These are phyloP conservation scores for Citrullus mucosospermus DNA, from an alignment of 306 rosid species.

Conservation along the genomic window DNA sequence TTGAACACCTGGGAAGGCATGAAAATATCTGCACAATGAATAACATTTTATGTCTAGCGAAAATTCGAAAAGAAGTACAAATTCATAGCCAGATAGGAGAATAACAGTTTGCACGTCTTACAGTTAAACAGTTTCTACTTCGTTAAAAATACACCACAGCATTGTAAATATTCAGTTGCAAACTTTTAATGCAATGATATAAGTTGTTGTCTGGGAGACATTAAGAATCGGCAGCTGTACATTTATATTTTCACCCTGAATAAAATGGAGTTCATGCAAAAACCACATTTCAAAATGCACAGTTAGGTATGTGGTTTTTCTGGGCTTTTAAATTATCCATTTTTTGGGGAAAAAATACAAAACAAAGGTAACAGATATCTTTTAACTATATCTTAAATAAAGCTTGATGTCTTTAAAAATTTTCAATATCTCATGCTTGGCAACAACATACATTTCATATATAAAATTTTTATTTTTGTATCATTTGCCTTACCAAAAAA, in stretches of 20 bases:
- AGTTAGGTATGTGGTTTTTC: not conserved
- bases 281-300: not conserved
- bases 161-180: not conserved
- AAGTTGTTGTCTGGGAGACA: not conserved
- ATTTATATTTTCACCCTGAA: not conserved
- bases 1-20: slow-evolving; percentile 54
- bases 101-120: not conserved
- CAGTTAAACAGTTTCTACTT: not conserved
- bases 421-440: not conserved
- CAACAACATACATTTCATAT: not conserved
- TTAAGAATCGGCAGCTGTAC: not conserved
- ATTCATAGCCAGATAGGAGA: not conserved
- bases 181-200: not conserved
- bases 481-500: not conserved
- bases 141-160: not conserved
- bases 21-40: slow-evolving; percentile 54
- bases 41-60: not conserved
- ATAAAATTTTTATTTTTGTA: not conserved
- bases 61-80: not conserved
- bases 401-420: not conserved
- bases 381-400: not conserved
- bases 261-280: not conserved
- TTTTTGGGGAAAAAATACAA: not conserved
- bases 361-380: not conserved
- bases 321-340: not conserved